These are phyloP conservation scores for Heterococcus sp. DNA, from an alignment of 108 stramenopile species.

Conservation along the genomic window DNA sequence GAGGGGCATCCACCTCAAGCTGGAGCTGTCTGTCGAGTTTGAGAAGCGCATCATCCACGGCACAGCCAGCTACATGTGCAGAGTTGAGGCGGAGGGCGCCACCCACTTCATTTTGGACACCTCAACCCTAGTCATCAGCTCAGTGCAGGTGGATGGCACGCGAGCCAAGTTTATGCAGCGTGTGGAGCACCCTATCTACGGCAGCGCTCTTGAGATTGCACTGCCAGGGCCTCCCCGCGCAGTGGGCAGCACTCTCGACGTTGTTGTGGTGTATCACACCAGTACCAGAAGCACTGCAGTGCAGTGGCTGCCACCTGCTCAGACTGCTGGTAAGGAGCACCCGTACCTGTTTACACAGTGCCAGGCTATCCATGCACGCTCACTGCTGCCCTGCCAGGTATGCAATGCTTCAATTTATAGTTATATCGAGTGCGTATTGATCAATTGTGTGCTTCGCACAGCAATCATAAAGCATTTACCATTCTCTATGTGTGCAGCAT, in stretches of 20 bases:
- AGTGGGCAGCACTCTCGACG: slow-evolving; percentile 18
- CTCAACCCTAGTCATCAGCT: slow-evolving; percentile 28
- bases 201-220: slow-evolving; percentile 58
- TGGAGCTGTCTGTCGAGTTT: slow-evolving; percentile 56
- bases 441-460: background rate
- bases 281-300: slow-evolving; percentile 68
- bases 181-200: slow-evolving; percentile 30
- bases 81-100: slow-evolving; percentile 18
- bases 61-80: slow-evolving; percentile 33
- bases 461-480: too few species aligned
- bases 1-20: slow-evolving; percentile 34
- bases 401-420: slow-evolving; percentile 48
- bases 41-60: slow-evolving; percentile 45
- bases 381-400: slow-evolving; percentile 83
- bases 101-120: slow-evolving; percentile 51
- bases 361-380: slow-evolving; percentile 90
- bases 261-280: slow-evolving; percentile 74
- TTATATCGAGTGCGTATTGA: too few species aligned
- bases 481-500: too few species aligned
- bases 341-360: slow-evolving; percentile 97
- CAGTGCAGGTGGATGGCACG: slow-evolving; percentile 3
- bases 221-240: slow-evolving; percentile 52
- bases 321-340: slow-evolving; percentile 81
- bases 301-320: slow-evolving; percentile 87
- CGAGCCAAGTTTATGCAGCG: slow-evolving; percentile 44